These are phyloP conservation scores for Mucor ambiguus DNA, from an alignment of 371 early-diverging fungal species.

Conservation along the genomic window DNA sequence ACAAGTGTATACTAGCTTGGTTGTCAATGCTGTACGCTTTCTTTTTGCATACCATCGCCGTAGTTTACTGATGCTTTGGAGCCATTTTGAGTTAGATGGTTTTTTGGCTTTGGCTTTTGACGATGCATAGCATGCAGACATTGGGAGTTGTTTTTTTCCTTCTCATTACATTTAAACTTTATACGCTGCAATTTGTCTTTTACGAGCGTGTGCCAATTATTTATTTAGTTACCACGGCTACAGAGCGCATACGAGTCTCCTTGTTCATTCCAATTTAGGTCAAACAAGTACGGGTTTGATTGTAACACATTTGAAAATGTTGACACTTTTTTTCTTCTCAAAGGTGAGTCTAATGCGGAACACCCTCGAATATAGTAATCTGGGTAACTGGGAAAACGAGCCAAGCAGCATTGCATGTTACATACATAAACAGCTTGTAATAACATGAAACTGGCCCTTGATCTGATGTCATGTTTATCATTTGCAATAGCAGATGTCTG, in stretches of 20 bases:
- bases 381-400: background rate
- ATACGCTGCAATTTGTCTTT: background rate
- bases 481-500: background rate
- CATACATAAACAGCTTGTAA: too few relatives aligned
- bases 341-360: background rate
- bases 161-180: background rate
- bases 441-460: background rate
- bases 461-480: background rate
- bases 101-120: background rate
- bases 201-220: background rate
- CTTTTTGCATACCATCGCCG: background rate
- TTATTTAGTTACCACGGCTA: background rate
- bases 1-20: background rate
- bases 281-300: background rate
- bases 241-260: background rate
- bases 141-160: background rate
- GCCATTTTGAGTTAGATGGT: background rate
- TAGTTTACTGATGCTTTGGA: background rate
- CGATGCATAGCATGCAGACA: background rate
- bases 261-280: background rate
- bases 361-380: background rate
- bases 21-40: background rate
- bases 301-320: background rate
- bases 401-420: too few relatives aligned
- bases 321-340: background rate